These are phyloP conservation scores for Psilocybe sp. DNA, from an alignment of 768 basidiomycete genomes.

Conservation along the genomic window DNA sequence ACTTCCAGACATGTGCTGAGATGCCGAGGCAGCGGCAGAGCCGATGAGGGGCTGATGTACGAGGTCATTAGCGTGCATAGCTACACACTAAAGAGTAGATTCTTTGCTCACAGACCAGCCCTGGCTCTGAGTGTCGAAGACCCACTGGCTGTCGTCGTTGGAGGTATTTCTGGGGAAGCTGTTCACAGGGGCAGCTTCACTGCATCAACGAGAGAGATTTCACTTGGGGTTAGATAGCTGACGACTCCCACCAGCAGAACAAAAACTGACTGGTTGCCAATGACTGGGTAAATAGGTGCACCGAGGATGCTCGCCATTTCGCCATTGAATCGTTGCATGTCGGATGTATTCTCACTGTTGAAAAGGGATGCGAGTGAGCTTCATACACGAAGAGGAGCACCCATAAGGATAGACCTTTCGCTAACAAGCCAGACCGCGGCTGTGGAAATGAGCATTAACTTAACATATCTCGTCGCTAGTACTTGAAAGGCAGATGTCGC, in stretches of 20 bases:
- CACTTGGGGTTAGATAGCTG: neutral
- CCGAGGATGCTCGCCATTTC: slow-evolving; percentile 40
- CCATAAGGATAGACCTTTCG: slow-evolving; percentile 29
- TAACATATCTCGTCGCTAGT: neutral
- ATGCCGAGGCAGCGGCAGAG: slow-evolving; percentile 36
- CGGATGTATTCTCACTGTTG: slow-evolving; percentile 39
- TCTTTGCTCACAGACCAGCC: slow-evolving; percentile 43
- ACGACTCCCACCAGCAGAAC: neutral
- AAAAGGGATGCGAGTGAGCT: neutral
- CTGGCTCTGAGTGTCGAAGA: slow-evolving; percentile 48
- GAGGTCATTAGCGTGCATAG: neutral
- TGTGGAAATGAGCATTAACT: slow-evolving; percentile 13
- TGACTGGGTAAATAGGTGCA: slow-evolving; percentile 43
- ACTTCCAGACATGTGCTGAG: slow-evolving; percentile 49
- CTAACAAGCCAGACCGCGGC: slow-evolving; percentile 51
- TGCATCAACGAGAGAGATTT: slow-evolving; percentile 19
- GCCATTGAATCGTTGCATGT: slow-evolving; percentile 43
- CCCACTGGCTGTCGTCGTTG: slow-evolving; percentile 44
- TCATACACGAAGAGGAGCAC: neutral
- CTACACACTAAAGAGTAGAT: neutral
- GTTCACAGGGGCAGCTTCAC: slow-evolving; percentile 59
- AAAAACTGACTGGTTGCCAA: slow-evolving; percentile 50
- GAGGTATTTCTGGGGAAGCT: slow-evolving; percentile 50
- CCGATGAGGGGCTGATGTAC: slow-evolving; percentile 45
- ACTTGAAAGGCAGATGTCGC: neutral